These are phyloP conservation scores for Trichopus zeylanicus DNA, from an alignment of 116 monocot species.

Conservation along the genomic window DNA sequence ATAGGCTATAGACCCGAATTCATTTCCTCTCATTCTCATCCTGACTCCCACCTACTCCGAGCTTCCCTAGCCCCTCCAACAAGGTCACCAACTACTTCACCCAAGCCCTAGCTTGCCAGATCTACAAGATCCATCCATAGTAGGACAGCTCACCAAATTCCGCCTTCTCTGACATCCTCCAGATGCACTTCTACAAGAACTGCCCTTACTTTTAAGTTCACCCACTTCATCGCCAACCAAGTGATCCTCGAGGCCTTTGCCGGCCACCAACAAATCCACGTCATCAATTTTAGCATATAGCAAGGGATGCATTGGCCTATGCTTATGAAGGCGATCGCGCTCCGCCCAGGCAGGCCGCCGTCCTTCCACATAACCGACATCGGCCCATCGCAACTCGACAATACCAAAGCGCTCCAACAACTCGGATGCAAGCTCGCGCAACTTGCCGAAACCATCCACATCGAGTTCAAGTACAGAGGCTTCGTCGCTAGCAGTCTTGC, in stretches of 20 bases:
- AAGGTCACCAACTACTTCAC: constrained; percentile 78
- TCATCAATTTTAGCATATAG: constrained; percentile 54
- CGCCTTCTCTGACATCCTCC: constrained; percentile 44
- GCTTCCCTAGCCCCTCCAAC: no score
- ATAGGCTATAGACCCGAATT: no score
- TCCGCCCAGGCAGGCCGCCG: constrained; percentile 63
- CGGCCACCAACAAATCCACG: constrained; percentile 39
- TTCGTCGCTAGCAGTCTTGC: constrained; percentile 50
- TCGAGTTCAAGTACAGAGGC: constrained; percentile 64
- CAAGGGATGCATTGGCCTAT: constrained; percentile 73
- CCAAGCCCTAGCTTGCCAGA: constrained; percentile 53
- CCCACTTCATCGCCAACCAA: constrained; percentile 79
- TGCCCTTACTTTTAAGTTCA: constrained; percentile 73
- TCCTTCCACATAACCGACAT: constrained; percentile 65
- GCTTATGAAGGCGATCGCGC: constrained; percentile 61
- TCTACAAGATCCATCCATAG: constrained; percentile 34
- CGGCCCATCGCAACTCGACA: constrained; percentile 48
- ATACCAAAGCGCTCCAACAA: constrained; percentile 43
- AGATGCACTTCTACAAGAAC: constrained; percentile 72
- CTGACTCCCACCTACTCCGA: no score
- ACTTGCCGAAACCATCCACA: constrained; percentile 53
- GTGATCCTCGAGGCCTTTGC: constrained; percentile 67
- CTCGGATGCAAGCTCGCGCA: constrained; percentile 69
- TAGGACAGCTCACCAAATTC: constrained; percentile 24
- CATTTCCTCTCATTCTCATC: no score